Base-by-base conservation (phyloP, 257 asterid genomes). In the Paraleonurus japonicus region DNA sequence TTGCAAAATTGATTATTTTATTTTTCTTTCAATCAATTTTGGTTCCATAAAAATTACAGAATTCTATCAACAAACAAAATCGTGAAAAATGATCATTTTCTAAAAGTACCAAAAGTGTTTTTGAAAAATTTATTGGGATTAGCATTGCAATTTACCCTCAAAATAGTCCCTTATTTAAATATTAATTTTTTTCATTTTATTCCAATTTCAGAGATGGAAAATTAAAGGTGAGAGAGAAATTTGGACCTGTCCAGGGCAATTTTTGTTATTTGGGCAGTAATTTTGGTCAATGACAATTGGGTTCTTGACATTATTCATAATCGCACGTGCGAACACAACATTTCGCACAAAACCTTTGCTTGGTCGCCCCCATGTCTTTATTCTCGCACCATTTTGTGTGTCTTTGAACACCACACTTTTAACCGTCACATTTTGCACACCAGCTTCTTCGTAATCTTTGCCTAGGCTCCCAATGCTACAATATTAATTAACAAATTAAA, bases 221-320 rank as follows among this genome's bases (percentile, higher is more conserved):
- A 15, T 15, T 24, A 8, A 45, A 11, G 5, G 51, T 4, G 8
- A 9, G 32, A 28, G 7, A 59, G 35, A 27, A 61, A 13, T 16
- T 41, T 4, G 48, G 72, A 86, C 95, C 95, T 88, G 81, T 5
- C 82, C 83, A 1, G 96, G 93, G 24, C 96, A 85, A 27, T 79
- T 73, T 53, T 33, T 60, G 67, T 76, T 65, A 45, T 67, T 32
- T 0, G 91, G 91, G 75, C 93, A 89, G 65, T 89, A 89, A 67
- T 89, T 78, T 50, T 89, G 93, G 82, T 89, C 93, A 13, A 89
- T 87, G 0, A 89, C 76, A 7, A 89, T 85, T 19, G 96, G 90
- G 67, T 89, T 89, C 26, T 81, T 72, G 63, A 87, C 96, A 66
- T 84, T 80, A 35, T 19, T 73, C 96, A 89, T 87, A 0, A 64